Conservation (phyloP, 2,329 filamentous ascomycete genomes). For the Capronia americana region DNA sequence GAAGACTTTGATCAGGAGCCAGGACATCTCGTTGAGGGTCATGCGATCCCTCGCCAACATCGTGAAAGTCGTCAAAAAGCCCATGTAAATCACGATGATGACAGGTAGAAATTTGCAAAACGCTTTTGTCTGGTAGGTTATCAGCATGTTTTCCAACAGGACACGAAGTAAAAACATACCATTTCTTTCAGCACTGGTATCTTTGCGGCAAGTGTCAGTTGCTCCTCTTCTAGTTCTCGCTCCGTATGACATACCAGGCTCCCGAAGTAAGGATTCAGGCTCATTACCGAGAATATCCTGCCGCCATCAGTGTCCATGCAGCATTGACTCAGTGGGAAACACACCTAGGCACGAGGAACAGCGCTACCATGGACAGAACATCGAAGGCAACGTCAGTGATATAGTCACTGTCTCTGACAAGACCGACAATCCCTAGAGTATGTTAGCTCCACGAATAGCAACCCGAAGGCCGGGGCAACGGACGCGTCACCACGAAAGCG, state of each 20-base stretch:
- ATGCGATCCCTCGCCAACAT: constrained; percentile 65
- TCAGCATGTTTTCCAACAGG: constrained; percentile 7
- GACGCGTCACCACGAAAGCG: constrained; percentile 74
- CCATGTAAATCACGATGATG: constrained; percentile 81
- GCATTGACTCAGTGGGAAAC: constrained; percentile 25
- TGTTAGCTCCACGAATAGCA: constrained; percentile 11
- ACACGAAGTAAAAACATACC: constrained; percentile 54
- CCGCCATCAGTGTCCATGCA: constrained; percentile 25
- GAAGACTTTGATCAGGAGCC: constrained; percentile 67
- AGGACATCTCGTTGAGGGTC: constrained; percentile 63
- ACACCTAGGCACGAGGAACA: constrained; percentile 81
- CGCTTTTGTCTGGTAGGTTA: constrained; percentile 70
- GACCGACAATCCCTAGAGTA: constrained; percentile 67
- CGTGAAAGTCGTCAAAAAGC: constrained; percentile 81
- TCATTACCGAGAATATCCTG: constrained; percentile 84
- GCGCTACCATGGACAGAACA: constrained; percentile 83
- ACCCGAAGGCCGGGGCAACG: constrained; percentile 47
- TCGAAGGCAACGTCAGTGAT: constrained; percentile 85
- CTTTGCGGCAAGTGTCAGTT: constrained; percentile 43
- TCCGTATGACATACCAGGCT: constrained; percentile 62
- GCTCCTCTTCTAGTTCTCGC: background rate
- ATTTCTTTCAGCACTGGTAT: constrained; percentile 93
- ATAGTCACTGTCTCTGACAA: constrained; percentile 63
- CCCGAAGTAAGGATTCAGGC: constrained; percentile 87
- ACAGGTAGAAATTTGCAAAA: constrained; percentile 83